phyloP scores from a whole-genome alignment of 257 asterid species.

The Fraxinus quadrangulata region DNA sequence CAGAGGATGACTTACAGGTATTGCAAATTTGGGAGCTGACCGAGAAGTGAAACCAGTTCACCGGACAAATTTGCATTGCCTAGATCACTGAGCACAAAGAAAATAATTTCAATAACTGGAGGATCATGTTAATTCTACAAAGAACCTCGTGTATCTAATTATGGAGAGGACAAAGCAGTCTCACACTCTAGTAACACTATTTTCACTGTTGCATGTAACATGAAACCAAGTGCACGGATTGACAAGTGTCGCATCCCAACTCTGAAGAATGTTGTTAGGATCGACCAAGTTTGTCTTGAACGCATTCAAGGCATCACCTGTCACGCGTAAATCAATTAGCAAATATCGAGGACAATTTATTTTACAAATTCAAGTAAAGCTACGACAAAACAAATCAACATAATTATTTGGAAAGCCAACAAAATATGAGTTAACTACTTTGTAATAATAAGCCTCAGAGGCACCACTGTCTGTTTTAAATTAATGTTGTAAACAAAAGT shows the following conservation, averaged over 20 bases:
- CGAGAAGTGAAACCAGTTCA: constrained; percentile 84
- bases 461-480: background rate
- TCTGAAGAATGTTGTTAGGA: constrained; percentile 89
- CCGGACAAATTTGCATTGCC: constrained; percentile 98
- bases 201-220: constrained; percentile 81
- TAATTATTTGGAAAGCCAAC: background rate
- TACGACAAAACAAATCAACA: background rate
- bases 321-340: constrained; percentile 21
- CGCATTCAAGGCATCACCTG: constrained; percentile 95
- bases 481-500: too few relatives aligned
- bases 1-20: constrained; percentile 71
- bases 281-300: constrained; percentile 73
- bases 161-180: constrained; percentile 28
- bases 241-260: constrained; percentile 97
- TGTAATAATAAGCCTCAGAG: background rate
- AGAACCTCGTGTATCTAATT: constrained; percentile 15
- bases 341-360: background rate
- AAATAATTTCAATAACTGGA: constrained; percentile 12
- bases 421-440: background rate
- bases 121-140: background rate
- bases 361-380: background rate
- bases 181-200: constrained; percentile 91
- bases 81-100: constrained; percentile 66
- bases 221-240: constrained; percentile 99
- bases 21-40: constrained; percentile 71